These are phyloP conservation scores for Craspedostauros australis DNA, from an alignment of 108 stramenopile species.

Conservation along the genomic window DNA sequence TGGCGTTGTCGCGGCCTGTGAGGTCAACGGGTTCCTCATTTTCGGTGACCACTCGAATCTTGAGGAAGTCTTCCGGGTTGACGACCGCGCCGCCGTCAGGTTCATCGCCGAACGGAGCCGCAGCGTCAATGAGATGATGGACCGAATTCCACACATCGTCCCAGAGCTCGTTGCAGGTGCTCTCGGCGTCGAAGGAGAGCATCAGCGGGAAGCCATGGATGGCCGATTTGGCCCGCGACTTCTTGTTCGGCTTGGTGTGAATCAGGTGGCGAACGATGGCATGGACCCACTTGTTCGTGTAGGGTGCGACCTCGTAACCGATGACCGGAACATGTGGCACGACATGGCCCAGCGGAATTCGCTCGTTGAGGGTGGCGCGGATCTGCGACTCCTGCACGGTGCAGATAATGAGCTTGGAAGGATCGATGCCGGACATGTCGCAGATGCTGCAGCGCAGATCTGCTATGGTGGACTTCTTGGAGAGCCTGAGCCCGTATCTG, in stretches of 20 bases:
- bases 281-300: too few species aligned
- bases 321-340: too few species aligned
- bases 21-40: conserved; percentile 14
- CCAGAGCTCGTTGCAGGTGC: conserved; percentile 45
- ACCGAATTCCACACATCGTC: conserved; percentile 42
- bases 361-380: too few species aligned
- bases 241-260: too few species aligned
- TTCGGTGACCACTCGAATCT: conserved; percentile 21
- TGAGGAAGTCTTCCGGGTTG: conserved; percentile 15
- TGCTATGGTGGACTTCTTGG: conserved; percentile 2
- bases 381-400: too few species aligned
- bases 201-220: conserved; percentile 66
- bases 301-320: too few species aligned
- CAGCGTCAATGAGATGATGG: conserved; percentile 17
- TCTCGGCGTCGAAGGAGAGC: conserved; percentile 33
- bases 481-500: conserved; percentile 14
- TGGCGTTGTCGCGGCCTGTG: conserved; percentile 5
- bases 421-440: conserved; percentile 4
- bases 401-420: too few species aligned
- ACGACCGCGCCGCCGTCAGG: not conserved
- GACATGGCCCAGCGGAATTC: too few species aligned
- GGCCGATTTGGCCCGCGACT: too few species aligned
- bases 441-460: conserved; percentile 9
- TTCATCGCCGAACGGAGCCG: not conserved
- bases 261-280: too few species aligned